Base-by-base conservation (phyloP, 2,329 filamentous ascomycete species). In the Coleophoma cylindrospora region DNA sequence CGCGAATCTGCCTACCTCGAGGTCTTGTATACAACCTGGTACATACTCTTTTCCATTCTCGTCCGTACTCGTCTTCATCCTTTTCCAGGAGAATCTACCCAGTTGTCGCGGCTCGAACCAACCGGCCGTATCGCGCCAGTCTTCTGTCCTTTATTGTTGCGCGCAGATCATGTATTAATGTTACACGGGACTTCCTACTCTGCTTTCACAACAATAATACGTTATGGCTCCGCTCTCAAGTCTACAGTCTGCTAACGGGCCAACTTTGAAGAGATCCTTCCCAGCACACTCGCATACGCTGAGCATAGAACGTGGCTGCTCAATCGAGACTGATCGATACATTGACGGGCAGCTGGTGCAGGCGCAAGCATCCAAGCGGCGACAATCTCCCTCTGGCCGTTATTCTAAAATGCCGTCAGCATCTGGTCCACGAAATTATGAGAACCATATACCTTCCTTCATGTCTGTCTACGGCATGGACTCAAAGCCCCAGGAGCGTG, bases 381-480 rank as follows among this genome's bases (percentile, higher is more conserved):
- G 49, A 34, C 43, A 47, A 22, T 44, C 49, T 36, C 45, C 14
- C 14, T 14, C 36, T 36, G 19, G 15, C 43, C 43, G 41, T 40
- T 44, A 36, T 47, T 47, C 47, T 48, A 80, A 69, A 55, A 84
- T 84, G 81, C 79, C 80, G 68, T 83, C 80, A 60, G 77, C 81
- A 57, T 74, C 81, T 51, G 74, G 79, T 48, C 73, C 80, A 59
- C 77, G 79, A 66, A 66, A 83, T 61, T 84, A 81, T 66, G 80
- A 85, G 73, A 81, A 84, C 64, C 81, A 84, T 67, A 84, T 89
- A 75, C 85, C 85, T 64, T 83, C 85, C 19, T 87, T 89, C 62
- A 87, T 87, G 84, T 84, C 85, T 50, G 84, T 89, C 50, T 87
- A 86, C 71, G 83, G 84, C 65, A 75, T 85, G 57, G 81, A 86